Percentiles rank a stretch among this genome's conserved stretches.
phyloP scores from a whole-genome alignment of 2,329 filamentous ascomycete species.

The Exophiala aquamarina region DNA sequence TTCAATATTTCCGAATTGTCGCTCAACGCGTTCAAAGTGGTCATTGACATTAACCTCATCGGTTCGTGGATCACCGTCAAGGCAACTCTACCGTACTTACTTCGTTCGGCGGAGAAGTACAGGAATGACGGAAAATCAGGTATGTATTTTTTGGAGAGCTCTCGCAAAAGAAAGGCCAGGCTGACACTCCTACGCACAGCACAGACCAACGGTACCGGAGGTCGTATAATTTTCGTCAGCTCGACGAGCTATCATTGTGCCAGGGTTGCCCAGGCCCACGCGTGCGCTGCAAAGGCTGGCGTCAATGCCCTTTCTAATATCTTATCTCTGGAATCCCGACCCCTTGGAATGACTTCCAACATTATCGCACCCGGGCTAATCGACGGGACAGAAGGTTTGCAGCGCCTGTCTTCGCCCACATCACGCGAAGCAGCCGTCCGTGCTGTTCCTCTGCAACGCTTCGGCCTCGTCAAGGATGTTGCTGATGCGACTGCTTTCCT shows the following conservation, averaged over 20 bases:
- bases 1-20: slow-evolving; percentile 9
- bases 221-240: slow-evolving; percentile 80
- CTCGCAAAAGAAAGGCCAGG: no score
- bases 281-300: slow-evolving; percentile 83
- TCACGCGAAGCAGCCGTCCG: slow-evolving; percentile 48
- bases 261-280: slow-evolving; percentile 81
- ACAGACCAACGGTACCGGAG: slow-evolving; percentile 4
- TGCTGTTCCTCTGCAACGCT: slow-evolving; percentile 69
- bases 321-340: slow-evolving; percentile 84
- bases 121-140: slow-evolving; percentile 1
- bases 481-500: slow-evolving; percentile 87
- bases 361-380: slow-evolving; percentile 86
- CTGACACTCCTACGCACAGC: no score
- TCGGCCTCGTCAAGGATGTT: slow-evolving; percentile 80
- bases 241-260: slow-evolving; percentile 90
- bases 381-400: slow-evolving; percentile 76
- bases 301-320: slow-evolving; percentile 80
- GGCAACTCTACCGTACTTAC: slow-evolving; percentile 14
- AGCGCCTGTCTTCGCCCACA: slow-evolving; percentile 57
- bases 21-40: slow-evolving; percentile 15
- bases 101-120: slow-evolving; percentile 8
- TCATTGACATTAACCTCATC: slow-evolving; percentile 17
- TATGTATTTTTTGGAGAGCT: no score
- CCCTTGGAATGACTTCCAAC: slow-evolving; percentile 80
- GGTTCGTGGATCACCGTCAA: slow-evolving; percentile 16